Evolutionary conservation across 108 stramenopile species (phyloP).

Genomic region (Nitzschia inconspicua): DNA sequence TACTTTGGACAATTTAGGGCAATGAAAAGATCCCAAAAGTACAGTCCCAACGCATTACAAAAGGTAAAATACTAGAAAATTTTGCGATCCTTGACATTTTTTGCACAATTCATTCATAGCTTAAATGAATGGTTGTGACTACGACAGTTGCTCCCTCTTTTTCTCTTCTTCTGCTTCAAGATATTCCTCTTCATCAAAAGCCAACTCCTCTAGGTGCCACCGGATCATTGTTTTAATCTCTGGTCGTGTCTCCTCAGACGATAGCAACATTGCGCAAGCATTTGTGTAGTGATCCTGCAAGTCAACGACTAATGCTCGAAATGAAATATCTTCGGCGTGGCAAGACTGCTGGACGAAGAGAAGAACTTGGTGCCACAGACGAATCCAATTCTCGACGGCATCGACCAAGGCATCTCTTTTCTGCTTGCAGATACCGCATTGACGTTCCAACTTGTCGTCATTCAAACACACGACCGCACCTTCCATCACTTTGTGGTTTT

Average conservation of each 20-base stretch:
- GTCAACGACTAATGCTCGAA: slow-evolving; percentile 23
- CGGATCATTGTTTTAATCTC: slow-evolving; percentile 31
- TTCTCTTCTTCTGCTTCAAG: slow-evolving; percentile 16
- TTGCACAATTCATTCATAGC: too few relatives aligned
- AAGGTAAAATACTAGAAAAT: too few relatives aligned
- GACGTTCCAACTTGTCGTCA: not conserved
- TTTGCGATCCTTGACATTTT: too few relatives aligned
- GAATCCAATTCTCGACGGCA: slow-evolving; percentile 20
- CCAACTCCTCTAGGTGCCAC: slow-evolving; percentile 23
- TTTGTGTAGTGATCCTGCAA: slow-evolving; percentile 13
- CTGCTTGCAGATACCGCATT: not conserved
- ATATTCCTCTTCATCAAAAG: slow-evolving; percentile 29
- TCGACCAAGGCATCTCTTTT: not conserved
- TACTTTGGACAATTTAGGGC: too few relatives aligned
- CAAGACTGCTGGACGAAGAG: slow-evolving; percentile 1
- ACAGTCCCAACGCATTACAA: too few relatives aligned
- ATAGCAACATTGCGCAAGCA: slow-evolving; percentile 18
- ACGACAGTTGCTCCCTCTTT: too few relatives aligned
- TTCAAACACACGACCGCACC: slow-evolving; percentile 4
- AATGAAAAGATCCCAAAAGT: too few relatives aligned
- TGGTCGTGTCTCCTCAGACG: slow-evolving; percentile 13
- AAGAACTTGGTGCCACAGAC: slow-evolving; percentile 22
- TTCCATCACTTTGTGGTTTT: not conserved
- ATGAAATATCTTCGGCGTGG: not conserved
- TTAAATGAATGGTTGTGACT: too few relatives aligned